Conservation (phyloP, 352 stramenopile species). For the Phytophthora citrophthora region DNA sequence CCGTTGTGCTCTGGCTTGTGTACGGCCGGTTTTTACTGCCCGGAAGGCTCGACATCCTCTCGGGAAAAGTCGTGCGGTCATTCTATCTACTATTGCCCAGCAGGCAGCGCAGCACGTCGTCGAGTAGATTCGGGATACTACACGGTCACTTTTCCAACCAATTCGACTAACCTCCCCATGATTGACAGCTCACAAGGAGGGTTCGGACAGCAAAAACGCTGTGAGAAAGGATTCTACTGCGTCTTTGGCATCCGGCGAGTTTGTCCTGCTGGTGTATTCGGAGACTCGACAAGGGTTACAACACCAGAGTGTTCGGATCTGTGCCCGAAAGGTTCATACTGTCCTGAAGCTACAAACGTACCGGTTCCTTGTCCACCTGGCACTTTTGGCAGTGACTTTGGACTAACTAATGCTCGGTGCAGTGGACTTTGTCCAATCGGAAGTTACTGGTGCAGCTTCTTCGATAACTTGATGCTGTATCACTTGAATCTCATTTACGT, state of each 20-base stretch:
- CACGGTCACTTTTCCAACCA: slow-evolving; percentile 44
- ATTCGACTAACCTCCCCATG: slow-evolving; percentile 9
- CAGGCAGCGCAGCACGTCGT: slow-evolving; percentile 46
- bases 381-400: slow-evolving; percentile 44
- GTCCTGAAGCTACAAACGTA: slow-evolving; percentile 48
- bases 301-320: slow-evolving; percentile 40
- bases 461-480: background rate
- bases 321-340: slow-evolving; percentile 67
- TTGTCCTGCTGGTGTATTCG: slow-evolving; percentile 61
- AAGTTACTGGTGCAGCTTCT: slow-evolving; percentile 54
- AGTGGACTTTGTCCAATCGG: slow-evolving; percentile 57
- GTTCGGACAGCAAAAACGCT: slow-evolving; percentile 36
- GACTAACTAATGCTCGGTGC: slow-evolving; percentile 45
- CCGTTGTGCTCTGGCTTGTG: slow-evolving; percentile 58
- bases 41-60: slow-evolving; percentile 63
- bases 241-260: slow-evolving; percentile 55
- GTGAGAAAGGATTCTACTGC: slow-evolving; percentile 75
- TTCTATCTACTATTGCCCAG: slow-evolving; percentile 64
- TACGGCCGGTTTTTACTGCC: slow-evolving; percentile 59
- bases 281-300: slow-evolving; percentile 39
- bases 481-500: background rate
- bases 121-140: slow-evolving; percentile 63
- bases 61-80: slow-evolving; percentile 52
- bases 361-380: slow-evolving; percentile 59
- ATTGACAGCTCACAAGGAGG: slow-evolving; percentile 3